These are phyloP conservation scores for Salix arbutifolia DNA, from an alignment of 345 rosid species.

Conservation along the genomic window DNA sequence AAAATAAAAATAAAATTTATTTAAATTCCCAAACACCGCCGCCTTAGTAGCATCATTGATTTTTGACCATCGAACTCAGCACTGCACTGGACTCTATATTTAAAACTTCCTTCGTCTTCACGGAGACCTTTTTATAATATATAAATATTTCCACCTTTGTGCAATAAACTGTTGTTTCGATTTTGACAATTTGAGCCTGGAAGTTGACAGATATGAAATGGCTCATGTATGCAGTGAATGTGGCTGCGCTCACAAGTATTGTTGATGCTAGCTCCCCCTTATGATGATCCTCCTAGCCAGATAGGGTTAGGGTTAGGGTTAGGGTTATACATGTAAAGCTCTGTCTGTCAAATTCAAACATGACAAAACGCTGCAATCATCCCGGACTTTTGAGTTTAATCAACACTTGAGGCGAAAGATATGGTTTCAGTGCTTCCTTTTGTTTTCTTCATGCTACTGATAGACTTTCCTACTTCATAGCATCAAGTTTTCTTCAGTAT, in stretches of 20 bases:
- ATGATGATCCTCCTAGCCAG: slow-evolving; percentile 12
- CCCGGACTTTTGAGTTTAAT: slow-evolving; percentile 25
- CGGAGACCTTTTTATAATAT: slow-evolving; percentile 7
- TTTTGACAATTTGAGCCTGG: slow-evolving; percentile 7
- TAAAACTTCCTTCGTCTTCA: slow-evolving; percentile 20
- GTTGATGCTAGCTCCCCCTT: slow-evolving; percentile 14
- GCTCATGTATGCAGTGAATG: neutral
- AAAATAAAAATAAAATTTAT: too few species aligned
- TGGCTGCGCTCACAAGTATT: slow-evolving; percentile 3
- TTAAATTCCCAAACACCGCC: too few species aligned
- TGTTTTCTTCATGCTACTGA: slow-evolving; percentile 32
- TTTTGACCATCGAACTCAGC: slow-evolving; percentile 20
- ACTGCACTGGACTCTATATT: neutral
- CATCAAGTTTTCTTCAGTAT: slow-evolving; percentile 21
- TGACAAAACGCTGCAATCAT: slow-evolving; percentile 29
- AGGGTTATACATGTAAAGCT: slow-evolving; percentile 23
- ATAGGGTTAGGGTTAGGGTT: slow-evolving; percentile 11
- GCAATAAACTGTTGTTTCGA: slow-evolving; percentile 24
- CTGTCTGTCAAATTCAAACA: slow-evolving; percentile 14
- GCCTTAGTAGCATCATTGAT: slow-evolving; percentile 11
- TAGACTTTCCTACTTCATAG: slow-evolving; percentile 15
- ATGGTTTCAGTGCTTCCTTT: slow-evolving; percentile 34
- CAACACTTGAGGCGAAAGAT: slow-evolving; percentile 50
- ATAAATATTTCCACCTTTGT: slow-evolving; percentile 12
- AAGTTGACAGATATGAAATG: too few species aligned